A percentile compares a stretch with the other conserved stretches of the same genome.
Conservation (phyloP, 2,329 filamentous ascomycete genomes). For the Pseudocercospora ulei region DNA sequence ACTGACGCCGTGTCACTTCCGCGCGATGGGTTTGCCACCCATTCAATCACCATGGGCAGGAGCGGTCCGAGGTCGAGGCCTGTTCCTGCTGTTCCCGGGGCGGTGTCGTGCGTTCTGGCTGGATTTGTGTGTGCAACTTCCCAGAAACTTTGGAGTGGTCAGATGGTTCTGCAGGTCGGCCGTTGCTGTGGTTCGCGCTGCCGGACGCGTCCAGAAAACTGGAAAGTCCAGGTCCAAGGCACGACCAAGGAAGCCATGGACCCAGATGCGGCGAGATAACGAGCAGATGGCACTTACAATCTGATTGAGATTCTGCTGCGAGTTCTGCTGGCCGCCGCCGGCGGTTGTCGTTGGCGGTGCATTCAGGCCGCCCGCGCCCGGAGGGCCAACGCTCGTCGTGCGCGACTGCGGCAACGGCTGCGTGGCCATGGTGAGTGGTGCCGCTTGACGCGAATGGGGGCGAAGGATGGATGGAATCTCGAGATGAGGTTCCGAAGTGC, state of each 20-base stretch:
- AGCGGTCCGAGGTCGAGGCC: too few relatives aligned
- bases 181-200: too few relatives aligned
- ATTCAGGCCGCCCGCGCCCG: constrained; percentile 36
- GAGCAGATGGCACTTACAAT: constrained; percentile 60
- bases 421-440: constrained; percentile 30
- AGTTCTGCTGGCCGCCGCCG: constrained; percentile 45
- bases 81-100: too few relatives aligned
- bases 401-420: constrained; percentile 33
- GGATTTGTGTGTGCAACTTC: too few relatives aligned
- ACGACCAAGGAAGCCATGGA: background rate
- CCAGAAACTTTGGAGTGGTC: too few relatives aligned
- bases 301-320: constrained; percentile 85
- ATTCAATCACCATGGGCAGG: too few relatives aligned
- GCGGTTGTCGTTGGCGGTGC: constrained; percentile 42
- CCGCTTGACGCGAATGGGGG: constrained; percentile 15
- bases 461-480: background rate
- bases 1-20: too few relatives aligned
- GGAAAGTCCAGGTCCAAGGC: background rate
- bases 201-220: too few relatives aligned
- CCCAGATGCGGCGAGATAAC: too few relatives aligned
- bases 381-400: constrained; percentile 33
- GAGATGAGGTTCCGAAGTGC: constrained; percentile 5
- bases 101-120: too few relatives aligned
- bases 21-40: too few relatives aligned
- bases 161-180: too few relatives aligned